Conservation (phyloP, 352 stramenopile species). For the Pythium brachiatum region DNA sequence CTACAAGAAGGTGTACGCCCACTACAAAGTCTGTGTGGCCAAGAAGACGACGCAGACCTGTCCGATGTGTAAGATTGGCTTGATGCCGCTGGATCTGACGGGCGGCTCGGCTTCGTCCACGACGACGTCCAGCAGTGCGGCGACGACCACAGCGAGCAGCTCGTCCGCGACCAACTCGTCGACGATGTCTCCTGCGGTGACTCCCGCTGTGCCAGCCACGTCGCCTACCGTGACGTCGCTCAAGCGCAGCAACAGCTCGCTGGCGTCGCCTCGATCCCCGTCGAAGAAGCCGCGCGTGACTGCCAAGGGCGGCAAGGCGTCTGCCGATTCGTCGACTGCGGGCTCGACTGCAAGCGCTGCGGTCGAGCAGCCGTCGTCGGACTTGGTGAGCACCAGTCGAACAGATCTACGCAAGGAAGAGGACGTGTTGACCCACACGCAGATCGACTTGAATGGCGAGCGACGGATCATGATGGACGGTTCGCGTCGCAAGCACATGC, state of each 20-base stretch:
- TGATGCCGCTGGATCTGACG: constrained; percentile 45
- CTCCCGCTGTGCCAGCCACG: constrained; percentile 18
- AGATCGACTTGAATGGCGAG: constrained; percentile 71
- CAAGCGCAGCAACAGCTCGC: constrained; percentile 55
- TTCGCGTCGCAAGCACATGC: constrained; percentile 30
- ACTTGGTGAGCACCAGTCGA: constrained; percentile 60
- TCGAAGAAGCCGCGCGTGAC: constrained; percentile 58
- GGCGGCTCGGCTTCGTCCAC: not conserved
- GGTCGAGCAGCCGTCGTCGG: constrained; percentile 23
- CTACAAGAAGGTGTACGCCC: constrained; percentile 81
- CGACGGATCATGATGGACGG: constrained; percentile 80
- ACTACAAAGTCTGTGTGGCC: constrained; percentile 78
- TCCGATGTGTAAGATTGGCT: constrained; percentile 82
- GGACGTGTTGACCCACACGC: constrained; percentile 83
- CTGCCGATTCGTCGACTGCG: constrained; percentile 8
- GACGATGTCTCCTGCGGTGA: not conserved
- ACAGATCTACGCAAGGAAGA: constrained; percentile 79
- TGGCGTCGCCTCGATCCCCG: constrained; percentile 70
- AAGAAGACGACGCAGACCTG: constrained; percentile 82
- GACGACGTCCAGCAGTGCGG: not conserved
- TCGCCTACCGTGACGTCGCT: constrained; percentile 41
- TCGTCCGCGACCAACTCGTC: not conserved
- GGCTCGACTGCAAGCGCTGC: constrained; percentile 22
- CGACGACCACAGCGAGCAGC: not conserved
- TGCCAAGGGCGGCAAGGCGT: constrained; percentile 33